Base-by-base conservation (phyloP, 139 green algal species). In the Chlamydomonas sp. region DNA sequence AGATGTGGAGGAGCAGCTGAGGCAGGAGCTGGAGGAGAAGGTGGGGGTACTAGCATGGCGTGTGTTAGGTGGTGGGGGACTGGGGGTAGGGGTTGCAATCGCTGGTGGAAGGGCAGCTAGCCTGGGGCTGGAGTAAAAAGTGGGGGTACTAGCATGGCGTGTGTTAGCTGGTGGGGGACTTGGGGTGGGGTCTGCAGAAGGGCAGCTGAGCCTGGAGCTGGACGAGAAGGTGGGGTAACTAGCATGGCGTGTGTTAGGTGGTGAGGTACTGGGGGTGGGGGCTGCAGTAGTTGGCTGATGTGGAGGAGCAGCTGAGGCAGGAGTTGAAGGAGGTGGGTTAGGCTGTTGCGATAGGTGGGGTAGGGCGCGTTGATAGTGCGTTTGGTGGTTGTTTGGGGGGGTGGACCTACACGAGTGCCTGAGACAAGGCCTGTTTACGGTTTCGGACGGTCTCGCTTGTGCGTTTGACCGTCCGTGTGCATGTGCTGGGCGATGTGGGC, bases 141-240 rank as follows among this genome's bases (percentile, higher is more conserved):
- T 49, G 31, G 31, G 31, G 31, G 31, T 49, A 49, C 31, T 49
- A 49, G 31, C 31, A 49, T 49, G 31, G 31, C 31, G 31, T 49
- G 31, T 49, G 31, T 49, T 49, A 49, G 31, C 31, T 49, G 31
- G n/a, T 60, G 15, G n/a, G 83, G 49, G 60, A 69, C 49, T 14
- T 89, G 1, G 77, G 93, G n/a, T 83, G 81, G 5, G 87, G 95
- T 61, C 85, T 96, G 77, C 88, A 93, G 16, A 88, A 67, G 31
- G 77, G 84, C 77, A 93, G 75, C 68, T 94, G 82, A 17, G 69
- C 20, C 79, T 87, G n/a, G 80, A 88, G 66, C 16, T 84, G 68
- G 63, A 58, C n/a, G 78, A 92, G 80, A 80, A 85, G 79, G 90
- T 93, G 83, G 81, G 77, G 78, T 49, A 49, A 49, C 31, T 49